Conservation (phyloP, 495 filamentous ascomycete species). For the Rhypophila decipiens region DNA sequence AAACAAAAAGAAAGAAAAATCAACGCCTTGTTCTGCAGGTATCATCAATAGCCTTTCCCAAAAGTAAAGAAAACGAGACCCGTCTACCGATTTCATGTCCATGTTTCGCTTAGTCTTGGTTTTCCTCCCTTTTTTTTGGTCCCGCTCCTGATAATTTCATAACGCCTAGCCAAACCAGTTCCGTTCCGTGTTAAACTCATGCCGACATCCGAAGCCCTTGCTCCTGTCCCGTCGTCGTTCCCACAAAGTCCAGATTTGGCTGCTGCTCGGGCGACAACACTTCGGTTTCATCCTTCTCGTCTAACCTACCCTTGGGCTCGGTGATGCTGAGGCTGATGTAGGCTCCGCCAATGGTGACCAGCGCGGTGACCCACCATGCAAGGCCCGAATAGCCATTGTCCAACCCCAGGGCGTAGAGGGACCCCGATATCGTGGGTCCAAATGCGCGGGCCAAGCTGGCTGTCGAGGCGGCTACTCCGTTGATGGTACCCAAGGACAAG, state of each 20-base stretch:
- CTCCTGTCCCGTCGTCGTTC: too few relatives aligned
- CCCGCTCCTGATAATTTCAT: too few relatives aligned
- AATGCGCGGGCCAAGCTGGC: conserved; percentile 82
- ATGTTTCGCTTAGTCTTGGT: neutral
- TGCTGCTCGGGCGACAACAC: conserved; percentile 1
- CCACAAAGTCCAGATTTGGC: neutral
- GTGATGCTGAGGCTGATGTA: conserved; percentile 42
- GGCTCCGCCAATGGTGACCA: conserved; percentile 70
- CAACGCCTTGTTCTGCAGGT: too few relatives aligned
- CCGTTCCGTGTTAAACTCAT: too few relatives aligned
- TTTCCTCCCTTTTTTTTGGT: neutral
- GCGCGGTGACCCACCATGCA: conserved; percentile 83
- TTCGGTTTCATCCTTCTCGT: conserved; percentile 21
- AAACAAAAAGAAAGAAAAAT: too few relatives aligned
- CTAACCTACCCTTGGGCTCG: conserved; percentile 36
- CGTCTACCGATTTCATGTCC: neutral
- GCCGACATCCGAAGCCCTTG: too few relatives aligned
- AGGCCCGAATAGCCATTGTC: conserved; percentile 74
- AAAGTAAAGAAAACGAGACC: neutral
- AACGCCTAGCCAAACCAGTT: too few relatives aligned
- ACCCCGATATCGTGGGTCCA: conserved; percentile 80
- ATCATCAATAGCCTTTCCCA: neutral
- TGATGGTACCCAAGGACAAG: conserved; percentile 79
- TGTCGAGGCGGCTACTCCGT: conserved; percentile 84
- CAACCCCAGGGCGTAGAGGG: conserved; percentile 76